phyloP scores from a whole-genome alignment of 768 basidiomycete genomes.

The Epithele typhae region DNA sequence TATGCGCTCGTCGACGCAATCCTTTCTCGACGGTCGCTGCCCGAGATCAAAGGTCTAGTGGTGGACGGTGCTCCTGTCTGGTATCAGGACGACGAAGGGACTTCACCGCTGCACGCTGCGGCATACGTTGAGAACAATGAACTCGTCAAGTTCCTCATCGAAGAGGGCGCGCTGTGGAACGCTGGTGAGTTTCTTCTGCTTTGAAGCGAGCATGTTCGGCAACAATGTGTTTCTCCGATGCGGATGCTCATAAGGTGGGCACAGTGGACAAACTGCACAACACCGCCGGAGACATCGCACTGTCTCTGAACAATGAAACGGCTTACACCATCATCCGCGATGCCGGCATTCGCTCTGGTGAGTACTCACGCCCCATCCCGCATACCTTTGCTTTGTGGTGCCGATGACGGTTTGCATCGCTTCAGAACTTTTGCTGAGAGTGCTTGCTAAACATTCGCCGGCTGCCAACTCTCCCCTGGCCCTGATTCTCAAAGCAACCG shows the following conservation, averaged over 20 bases:
- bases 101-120: slow-evolving; percentile 84
- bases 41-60: slow-evolving; percentile 45
- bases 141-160: slow-evolving; percentile 64
- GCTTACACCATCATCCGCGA: slow-evolving; percentile 83
- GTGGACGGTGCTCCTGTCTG: slow-evolving; percentile 76
- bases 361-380: too few relatives aligned
- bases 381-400: too few relatives aligned
- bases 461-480: slow-evolving; percentile 24
- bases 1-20: slow-evolving; percentile 57
- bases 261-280: slow-evolving; percentile 73
- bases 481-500: slow-evolving; percentile 43
- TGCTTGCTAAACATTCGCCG: slow-evolving; percentile 45
- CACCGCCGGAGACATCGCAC: slow-evolving; percentile 87
- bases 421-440: slow-evolving; percentile 70
- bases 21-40: slow-evolving; percentile 41
- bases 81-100: slow-evolving; percentile 82
- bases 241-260: too few relatives aligned
- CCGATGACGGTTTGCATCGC: too few relatives aligned
- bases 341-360: slow-evolving; percentile 89
- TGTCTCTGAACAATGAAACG: slow-evolving; percentile 74
- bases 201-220: too few relatives aligned
- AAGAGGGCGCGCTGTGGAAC: slow-evolving; percentile 91
- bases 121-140: slow-evolving; percentile 63
- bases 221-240: too few relatives aligned
- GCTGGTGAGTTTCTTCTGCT: slow-evolving; percentile 51